Conservation (phyloP, 148 eudicot genomes). For the Camellia lanceoleosa region DNA sequence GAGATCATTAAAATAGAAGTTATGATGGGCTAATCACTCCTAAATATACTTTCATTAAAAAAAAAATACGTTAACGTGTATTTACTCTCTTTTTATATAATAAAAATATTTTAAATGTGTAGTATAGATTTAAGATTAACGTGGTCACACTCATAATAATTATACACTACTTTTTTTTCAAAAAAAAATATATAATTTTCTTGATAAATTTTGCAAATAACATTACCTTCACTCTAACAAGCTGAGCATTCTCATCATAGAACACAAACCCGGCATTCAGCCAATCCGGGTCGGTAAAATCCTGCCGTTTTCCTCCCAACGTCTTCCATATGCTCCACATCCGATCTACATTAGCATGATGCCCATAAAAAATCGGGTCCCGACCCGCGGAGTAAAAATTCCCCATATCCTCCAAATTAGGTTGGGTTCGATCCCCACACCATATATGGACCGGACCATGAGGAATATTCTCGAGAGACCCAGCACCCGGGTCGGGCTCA, state of each 20-base stretch:
- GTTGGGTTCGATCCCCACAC: conserved; percentile 62
- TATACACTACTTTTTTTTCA: too few species aligned
- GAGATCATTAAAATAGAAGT: too few species aligned
- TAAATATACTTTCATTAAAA: too few species aligned
- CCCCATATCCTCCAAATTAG: conserved; percentile 77
- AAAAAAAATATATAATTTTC: too few species aligned
- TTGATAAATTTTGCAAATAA: too few species aligned
- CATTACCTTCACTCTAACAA: conserved; percentile 38
- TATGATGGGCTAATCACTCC: too few species aligned
- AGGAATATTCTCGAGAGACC: conserved; percentile 60
- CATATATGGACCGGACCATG: conserved; percentile 71
- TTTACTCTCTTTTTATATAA: too few species aligned
- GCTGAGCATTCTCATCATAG: conserved; percentile 72
- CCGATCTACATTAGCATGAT: conserved; percentile 69
- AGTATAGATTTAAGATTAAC: too few species aligned
- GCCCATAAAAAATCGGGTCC: conserved; percentile 71
- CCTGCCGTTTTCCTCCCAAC: conserved; percentile 43
- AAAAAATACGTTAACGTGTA: too few species aligned
- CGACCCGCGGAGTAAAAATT: conserved; percentile 79
- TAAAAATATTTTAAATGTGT: too few species aligned
- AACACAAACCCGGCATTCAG: conserved; percentile 53
- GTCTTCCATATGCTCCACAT: conserved; percentile 79
- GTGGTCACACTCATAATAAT: too few species aligned
- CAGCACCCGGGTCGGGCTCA: conserved; percentile 46
- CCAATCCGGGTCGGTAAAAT: conserved; percentile 65